A percentile compares a stretch with the other conserved stretches of the same genome.
phyloP scores from a whole-genome alignment of 2,329 filamentous ascomycete species.

The Cladosporium sp. region DNA sequence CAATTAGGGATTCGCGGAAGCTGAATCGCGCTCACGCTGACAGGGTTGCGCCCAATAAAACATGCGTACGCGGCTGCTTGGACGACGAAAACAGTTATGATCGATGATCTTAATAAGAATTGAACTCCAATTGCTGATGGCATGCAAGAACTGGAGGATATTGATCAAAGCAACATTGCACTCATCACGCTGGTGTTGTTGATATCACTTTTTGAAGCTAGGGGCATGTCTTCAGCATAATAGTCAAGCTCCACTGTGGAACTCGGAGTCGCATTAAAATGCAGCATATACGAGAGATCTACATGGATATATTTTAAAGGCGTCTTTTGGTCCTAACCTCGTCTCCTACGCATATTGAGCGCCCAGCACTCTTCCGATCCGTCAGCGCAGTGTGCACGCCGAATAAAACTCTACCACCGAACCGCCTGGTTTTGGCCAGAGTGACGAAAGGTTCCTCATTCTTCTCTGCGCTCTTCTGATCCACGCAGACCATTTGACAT shows the following conservation, averaged over 20 bases:
- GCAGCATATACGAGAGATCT: not conserved
- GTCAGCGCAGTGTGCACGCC: constrained; percentile 62
- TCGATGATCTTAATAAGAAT: no score
- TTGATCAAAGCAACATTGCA: no score
- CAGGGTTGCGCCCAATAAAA: no score
- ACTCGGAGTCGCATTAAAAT: no score
- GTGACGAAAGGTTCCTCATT: constrained; percentile 85
- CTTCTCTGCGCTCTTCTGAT: constrained; percentile 74
- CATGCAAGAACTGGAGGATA: no score
- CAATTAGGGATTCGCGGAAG: not conserved
- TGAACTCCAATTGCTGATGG: no score
- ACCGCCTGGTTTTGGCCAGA: constrained; percentile 77
- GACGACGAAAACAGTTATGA: no score
- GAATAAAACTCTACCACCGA: constrained; percentile 83
- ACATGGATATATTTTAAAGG: not conserved
- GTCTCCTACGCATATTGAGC: constrained; percentile 18
- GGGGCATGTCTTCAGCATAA: no score
- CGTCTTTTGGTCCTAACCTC: constrained; percentile 13
- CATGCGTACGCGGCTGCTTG: no score
- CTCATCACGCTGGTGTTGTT: no score
- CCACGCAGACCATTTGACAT: constrained; percentile 94
- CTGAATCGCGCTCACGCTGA: not conserved
- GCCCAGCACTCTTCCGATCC: not conserved
- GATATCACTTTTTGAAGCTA: no score
- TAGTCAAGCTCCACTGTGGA: no score